These are phyloP conservation scores for Leccinum barrowsii DNA, from an alignment of 768 basidiomycete species.

Conservation along the genomic window DNA sequence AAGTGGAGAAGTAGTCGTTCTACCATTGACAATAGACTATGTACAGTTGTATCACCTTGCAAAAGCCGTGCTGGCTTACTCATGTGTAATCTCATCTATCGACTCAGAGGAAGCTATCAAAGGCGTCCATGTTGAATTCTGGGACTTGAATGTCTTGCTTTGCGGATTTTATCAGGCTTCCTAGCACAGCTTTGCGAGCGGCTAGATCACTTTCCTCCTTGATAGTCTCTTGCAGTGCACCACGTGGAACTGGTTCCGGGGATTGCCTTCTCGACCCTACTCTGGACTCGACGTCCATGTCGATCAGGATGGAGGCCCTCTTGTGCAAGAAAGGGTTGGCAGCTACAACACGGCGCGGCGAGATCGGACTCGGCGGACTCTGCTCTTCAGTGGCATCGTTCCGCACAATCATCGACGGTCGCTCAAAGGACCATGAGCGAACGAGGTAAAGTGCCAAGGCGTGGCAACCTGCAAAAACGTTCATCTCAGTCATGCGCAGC, in stretches of 20 bases:
- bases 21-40: conserved; percentile 4
- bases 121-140: conserved; percentile 84
- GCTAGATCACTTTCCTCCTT: conserved; percentile 55
- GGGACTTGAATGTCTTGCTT: conserved; percentile 83
- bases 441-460: conserved; percentile 88
- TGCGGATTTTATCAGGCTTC: conserved; percentile 85
- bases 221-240: conserved; percentile 28
- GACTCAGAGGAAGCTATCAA: conserved; percentile 33
- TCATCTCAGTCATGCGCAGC: background rate
- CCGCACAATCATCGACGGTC: conserved; percentile 50
- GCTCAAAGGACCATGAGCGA: conserved; percentile 86
- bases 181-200: conserved; percentile 70
- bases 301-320: conserved; percentile 77
- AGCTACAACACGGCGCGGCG: conserved; percentile 44
- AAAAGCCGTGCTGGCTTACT: conserved; percentile 8
- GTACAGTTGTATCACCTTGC: conserved; percentile 8
- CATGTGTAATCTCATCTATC: background rate
- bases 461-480: conserved; percentile 70
- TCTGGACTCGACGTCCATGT: conserved; percentile 74
- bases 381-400: conserved; percentile 7
- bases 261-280: conserved; percentile 57
- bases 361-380: conserved; percentile 41
- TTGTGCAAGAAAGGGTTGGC: conserved; percentile 54
- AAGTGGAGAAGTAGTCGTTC: conserved; percentile 45
- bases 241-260: conserved; percentile 33